These are phyloP conservation scores for Mortierella sp. DNA, from an alignment of 371 early-diverging fungal species.

Conservation along the genomic window DNA sequence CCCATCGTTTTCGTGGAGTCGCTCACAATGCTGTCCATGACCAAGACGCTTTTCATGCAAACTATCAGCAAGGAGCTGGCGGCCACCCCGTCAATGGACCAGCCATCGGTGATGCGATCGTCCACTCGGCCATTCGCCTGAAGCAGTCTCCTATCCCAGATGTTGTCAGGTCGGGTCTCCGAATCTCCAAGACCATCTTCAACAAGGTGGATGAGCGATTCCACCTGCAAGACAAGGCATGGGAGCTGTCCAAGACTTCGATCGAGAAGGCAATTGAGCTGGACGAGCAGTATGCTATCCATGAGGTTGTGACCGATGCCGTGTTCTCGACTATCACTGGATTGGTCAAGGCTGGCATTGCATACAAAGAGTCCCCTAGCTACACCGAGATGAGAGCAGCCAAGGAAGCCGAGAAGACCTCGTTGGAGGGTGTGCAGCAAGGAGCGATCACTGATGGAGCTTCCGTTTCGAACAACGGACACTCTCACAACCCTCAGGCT, in stretches of 20 bases:
- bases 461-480: background rate
- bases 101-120: conserved; percentile 55
- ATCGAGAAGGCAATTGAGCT: conserved; percentile 64
- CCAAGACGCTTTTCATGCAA: conserved; percentile 16
- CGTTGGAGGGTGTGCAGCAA: conserved; percentile 1
- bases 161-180: conserved; percentile 57
- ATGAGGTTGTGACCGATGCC: conserved; percentile 63
- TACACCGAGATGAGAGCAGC: conserved; percentile 38
- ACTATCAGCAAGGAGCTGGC: conserved; percentile 2
- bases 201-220: conserved; percentile 62
- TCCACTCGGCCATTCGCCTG: conserved; percentile 66
- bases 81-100: conserved; percentile 21
- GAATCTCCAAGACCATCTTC: conserved; percentile 56
- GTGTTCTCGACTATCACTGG: conserved; percentile 64
- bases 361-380: conserved; percentile 68
- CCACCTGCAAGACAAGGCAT: conserved; percentile 62
- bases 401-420: background rate
- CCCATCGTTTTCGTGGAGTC: background rate
- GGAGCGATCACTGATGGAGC: background rate
- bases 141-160: conserved; percentile 77
- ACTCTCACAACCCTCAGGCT: conserved; percentile 25
- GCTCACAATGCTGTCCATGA: conserved; percentile 7
- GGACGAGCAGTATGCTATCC: conserved; percentile 68
- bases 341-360: conserved; percentile 67
- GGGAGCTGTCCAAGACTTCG: conserved; percentile 60